Evolutionary conservation across 257 asterid genomes (phyloP), one percentile per base, ranked within the genome.

Genomic region (Solanum appendiculatum): DNA sequence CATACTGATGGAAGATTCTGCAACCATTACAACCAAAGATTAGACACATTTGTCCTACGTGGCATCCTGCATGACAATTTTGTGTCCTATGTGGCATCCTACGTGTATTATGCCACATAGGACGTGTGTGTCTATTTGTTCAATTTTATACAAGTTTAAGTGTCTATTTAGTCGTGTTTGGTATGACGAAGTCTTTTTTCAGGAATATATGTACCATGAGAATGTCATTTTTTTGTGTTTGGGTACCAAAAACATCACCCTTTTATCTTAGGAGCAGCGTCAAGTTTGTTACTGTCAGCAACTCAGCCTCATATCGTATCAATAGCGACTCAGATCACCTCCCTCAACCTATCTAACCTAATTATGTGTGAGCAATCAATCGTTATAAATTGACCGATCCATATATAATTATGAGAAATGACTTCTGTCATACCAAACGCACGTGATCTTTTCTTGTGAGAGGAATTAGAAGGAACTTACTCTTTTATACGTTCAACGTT

Each of bases 1-100:
- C 94, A 72, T 87, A 87, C 37, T 90, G 82, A 74, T 69, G 83
- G 91, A 94, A 93, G 37, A 94, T 89, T 48, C 97, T 94, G 91
- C 86, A 51, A 25, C 21, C 36, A 85, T 33, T 86, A 82, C 13
- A 78, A 86, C 13, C 27, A 9, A 77, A 25, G 3, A 58, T 54
- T n/a, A 80, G 56, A 51, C 60, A 51, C n/a, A 51, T 51, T 51
- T 51, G 60, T 6, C 60, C 60, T 51, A 51, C 1, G n/a, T 51
- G 9, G 18, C 60, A 0, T 51, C 4, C 0, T 18, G 18, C 10
- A 2, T 51, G 60, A 7, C n/a, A 51, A 18, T 18, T 51, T 51
- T 51, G n/a, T 51, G 3, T 51, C 9, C 1, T 51, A 51, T 1
- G 6, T 46, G 54, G 18, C 0, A 0, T 46, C 54, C 54, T 46